These are phyloP conservation scores for Polyporus arcularius DNA, from an alignment of 768 basidiomycete genomes.

Conservation along the genomic window DNA sequence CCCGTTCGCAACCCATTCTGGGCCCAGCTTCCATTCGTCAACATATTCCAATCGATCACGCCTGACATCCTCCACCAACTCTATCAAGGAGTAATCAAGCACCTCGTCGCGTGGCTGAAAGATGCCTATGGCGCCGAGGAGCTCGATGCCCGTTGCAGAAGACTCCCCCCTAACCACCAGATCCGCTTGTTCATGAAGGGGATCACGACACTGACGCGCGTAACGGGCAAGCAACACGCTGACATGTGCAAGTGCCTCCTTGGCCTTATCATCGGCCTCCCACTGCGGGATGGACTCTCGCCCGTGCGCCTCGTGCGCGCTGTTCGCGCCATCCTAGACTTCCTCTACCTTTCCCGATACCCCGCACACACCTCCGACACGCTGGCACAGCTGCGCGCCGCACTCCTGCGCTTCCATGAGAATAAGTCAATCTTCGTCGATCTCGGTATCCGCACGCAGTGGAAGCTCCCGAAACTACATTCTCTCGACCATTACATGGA, in stretches of 20 bases:
- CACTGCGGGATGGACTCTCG: conserved; percentile 1
- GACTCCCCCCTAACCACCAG: conserved; percentile 38
- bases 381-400: conserved; percentile 28
- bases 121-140: not conserved
- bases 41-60: conserved; percentile 27
- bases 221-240: conserved; percentile 27
- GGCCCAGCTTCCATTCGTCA: conserved; percentile 22
- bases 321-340: conserved; percentile 32
- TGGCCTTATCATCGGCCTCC: conserved; percentile 18
- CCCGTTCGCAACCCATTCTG: conserved; percentile 26
- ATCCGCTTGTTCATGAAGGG: conserved; percentile 38
- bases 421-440: conserved; percentile 39
- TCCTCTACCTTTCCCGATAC: conserved; percentile 38
- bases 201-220: conserved; percentile 24
- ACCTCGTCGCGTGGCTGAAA: conserved; percentile 15
- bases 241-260: conserved; percentile 23
- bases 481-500: conserved; percentile 15
- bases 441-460: conserved; percentile 29
- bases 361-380: conserved; percentile 33
- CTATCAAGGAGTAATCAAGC: conserved; percentile 29
- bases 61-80: conserved; percentile 32
- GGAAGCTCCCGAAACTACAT: conserved; percentile 27
- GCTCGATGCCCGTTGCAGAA: conserved; percentile 4
- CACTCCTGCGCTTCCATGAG: conserved; percentile 36
- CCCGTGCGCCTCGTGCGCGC: conserved; percentile 16